These are phyloP conservation scores for Pistacia vera DNA, from an alignment of 345 rosid genomes.

Conservation along the genomic window DNA sequence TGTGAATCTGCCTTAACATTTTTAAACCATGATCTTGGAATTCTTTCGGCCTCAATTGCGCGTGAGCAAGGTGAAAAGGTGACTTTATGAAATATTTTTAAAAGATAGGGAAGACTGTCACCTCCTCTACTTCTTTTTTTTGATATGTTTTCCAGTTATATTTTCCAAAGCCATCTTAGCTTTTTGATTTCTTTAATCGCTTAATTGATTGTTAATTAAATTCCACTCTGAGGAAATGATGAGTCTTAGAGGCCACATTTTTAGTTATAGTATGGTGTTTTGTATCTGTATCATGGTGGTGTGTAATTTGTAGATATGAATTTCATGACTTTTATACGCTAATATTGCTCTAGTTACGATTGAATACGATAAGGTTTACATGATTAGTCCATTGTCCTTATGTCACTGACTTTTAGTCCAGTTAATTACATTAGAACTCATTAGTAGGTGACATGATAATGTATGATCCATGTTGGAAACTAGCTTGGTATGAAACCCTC, in stretches of 20 bases:
- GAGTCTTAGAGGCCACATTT: background rate
- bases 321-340: background rate
- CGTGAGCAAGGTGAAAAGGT: conserved; percentile 62
- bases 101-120: background rate
- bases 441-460: too few relatives aligned
- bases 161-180: background rate
- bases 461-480: too few relatives aligned
- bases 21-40: conserved; percentile 85
- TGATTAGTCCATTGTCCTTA: too few relatives aligned
- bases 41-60: conserved; percentile 85
- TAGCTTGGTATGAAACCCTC: too few relatives aligned
- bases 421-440: too few relatives aligned
- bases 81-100: conserved; percentile 19
- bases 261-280: background rate
- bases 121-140: background rate
- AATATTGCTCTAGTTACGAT: too few relatives aligned
- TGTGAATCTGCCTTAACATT: conserved; percentile 86
- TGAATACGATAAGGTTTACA: too few relatives aligned
- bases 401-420: too few relatives aligned
- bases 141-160: background rate
- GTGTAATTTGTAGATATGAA: background rate
- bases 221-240: background rate
- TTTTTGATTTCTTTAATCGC: background rate
- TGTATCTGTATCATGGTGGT: background rate
- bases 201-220: background rate